These are phyloP conservation scores for Hypoxylon sp. DNA, from an alignment of 2,329 filamentous ascomycete genomes.

Conservation along the genomic window DNA sequence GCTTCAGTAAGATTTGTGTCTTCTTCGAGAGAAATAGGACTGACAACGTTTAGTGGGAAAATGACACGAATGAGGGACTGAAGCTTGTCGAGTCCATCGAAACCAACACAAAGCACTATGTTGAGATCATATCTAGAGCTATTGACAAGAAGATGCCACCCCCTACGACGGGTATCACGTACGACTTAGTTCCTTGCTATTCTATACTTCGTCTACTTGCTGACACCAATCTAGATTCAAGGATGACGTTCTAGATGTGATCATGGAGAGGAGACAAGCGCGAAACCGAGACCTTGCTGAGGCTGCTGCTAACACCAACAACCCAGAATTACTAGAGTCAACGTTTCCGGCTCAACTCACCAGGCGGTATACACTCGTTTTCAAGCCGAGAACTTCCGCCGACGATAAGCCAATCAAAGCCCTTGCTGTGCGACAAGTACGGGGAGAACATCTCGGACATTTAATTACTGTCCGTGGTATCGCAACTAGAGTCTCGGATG, in stretches of 20 bases:
- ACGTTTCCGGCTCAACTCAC: conserved; percentile 94
- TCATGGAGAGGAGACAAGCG: conserved; percentile 91
- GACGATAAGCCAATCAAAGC: conserved; percentile 74
- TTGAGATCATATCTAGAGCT: conserved; percentile 90
- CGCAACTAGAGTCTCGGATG: conserved; percentile 93
- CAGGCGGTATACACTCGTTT: conserved; percentile 93
- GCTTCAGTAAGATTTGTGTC: conserved; percentile 69
- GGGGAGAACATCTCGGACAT: conserved; percentile 91
- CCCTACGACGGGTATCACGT: conserved; percentile 83
- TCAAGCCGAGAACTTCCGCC: conserved; percentile 88
- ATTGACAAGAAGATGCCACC: conserved; percentile 89
- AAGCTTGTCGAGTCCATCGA: conserved; percentile 88
- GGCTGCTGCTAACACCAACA: conserved; percentile 74
- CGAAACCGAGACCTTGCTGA: conserved; percentile 84
- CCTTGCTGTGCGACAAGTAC: conserved; percentile 92
- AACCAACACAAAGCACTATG: conserved; percentile 93
- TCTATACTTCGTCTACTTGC: conserved; percentile 45
- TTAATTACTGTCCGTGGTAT: conserved; percentile 97
- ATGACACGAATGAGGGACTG: conserved; percentile 75
- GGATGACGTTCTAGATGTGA: conserved; percentile 95
- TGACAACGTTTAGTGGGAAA: conserved; percentile 77
- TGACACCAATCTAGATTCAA: conserved; percentile 79
- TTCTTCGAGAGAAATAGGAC: not conserved
- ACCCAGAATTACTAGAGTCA: conserved; percentile 76
- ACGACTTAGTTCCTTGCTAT: conserved; percentile 53